Conservation (phyloP, 306 rosid species). For the Gynostemma pentaphyllum region DNA sequence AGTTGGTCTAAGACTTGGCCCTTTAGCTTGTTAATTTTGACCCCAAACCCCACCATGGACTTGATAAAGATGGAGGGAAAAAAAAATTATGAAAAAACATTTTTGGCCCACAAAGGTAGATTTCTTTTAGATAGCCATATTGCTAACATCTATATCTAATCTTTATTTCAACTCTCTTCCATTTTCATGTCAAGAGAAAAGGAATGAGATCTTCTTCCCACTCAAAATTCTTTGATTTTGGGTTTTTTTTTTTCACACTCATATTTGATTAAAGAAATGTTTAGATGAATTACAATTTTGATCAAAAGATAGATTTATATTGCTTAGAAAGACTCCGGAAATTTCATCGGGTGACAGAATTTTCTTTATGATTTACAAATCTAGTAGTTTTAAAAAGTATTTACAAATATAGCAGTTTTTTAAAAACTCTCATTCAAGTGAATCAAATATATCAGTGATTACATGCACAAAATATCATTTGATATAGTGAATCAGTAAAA, state of each 20-base stretch:
- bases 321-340: too few species aligned
- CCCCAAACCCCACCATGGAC: conserved; percentile 10
- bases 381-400: too few species aligned
- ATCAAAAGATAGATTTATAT: too few species aligned
- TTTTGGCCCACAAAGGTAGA: conserved; percentile 14
- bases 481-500: too few species aligned
- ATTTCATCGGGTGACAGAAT: too few species aligned
- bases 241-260: neutral
- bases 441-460: too few species aligned
- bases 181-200: conserved; percentile 2
- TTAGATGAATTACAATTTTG: neutral
- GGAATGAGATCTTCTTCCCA: neutral
- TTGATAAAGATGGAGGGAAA: conserved; percentile 9
- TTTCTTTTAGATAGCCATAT: conserved; percentile 11
- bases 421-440: too few species aligned
- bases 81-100: neutral
- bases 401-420: too few species aligned
- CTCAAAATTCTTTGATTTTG: neutral
- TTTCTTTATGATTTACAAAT: too few species aligned
- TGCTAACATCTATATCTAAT: conserved; percentile 7
- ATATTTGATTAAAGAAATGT: neutral
- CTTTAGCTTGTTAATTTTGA: neutral
- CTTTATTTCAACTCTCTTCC: conserved; percentile 6
- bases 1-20: conserved; percentile 8
- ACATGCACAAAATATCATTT: too few species aligned